Conservation (phyloP, 805 yeast species). For the Metschnikowia peoriensis region DNA sequence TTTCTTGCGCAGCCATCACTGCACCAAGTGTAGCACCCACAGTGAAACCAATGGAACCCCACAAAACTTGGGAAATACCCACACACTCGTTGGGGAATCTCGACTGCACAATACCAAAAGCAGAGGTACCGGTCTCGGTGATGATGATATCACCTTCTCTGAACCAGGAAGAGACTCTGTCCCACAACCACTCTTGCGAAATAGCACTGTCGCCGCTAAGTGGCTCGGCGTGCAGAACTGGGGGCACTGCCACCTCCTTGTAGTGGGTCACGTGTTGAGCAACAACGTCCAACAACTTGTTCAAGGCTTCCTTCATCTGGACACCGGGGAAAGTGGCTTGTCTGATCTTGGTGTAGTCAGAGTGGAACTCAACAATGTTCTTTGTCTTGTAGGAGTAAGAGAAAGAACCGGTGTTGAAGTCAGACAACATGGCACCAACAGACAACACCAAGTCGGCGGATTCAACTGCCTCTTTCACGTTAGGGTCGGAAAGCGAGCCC, state of each 20-base stretch:
- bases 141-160: conserved; percentile 28
- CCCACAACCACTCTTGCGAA: conserved; percentile 28
- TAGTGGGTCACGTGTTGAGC: conserved; percentile 40
- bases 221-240: conserved; percentile 44
- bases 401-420: conserved; percentile 88
- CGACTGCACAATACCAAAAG: conserved; percentile 28
- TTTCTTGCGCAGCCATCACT: conserved; percentile 28
- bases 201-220: conserved; percentile 33
- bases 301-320: conserved; percentile 56
- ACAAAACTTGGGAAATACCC: conserved; percentile 28
- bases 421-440: conserved; percentile 80
- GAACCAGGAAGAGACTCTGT: conserved; percentile 25
- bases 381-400: conserved; percentile 72
- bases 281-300: conserved; percentile 32
- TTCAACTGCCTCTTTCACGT: conserved; percentile 70
- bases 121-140: conserved; percentile 29
- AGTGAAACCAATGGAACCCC: conserved; percentile 30
- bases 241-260: conserved; percentile 56
- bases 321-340: conserved; percentile 70
- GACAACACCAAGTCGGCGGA: conserved; percentile 72
- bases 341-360: conserved; percentile 68
- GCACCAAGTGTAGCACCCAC: conserved; percentile 31
- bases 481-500: conserved; percentile 75
- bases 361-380: conserved; percentile 76
- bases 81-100: conserved; percentile 24